phyloP scores from a whole-genome alignment of 768 basidiomycete species.

The Boletus rubescentipes region DNA sequence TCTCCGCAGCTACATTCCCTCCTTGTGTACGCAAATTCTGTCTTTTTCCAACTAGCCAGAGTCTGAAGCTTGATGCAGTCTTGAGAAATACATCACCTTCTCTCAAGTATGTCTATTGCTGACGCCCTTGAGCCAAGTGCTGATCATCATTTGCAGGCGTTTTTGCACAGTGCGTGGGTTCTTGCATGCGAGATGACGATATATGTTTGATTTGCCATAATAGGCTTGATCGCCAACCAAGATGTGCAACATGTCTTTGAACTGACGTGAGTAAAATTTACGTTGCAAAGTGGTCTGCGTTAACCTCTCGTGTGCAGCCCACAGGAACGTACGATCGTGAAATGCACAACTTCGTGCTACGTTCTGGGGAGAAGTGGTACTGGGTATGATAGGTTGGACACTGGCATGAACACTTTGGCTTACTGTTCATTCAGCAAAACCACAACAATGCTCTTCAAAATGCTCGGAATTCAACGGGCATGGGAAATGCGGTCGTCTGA shows the following conservation, averaged over 20 bases:
- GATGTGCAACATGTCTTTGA: constrained; percentile 30
- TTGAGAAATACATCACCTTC: constrained; percentile 32
- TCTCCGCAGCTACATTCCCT: constrained; percentile 51
- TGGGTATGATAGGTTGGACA: constrained; percentile 42
- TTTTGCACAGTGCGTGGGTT: constrained; percentile 19
- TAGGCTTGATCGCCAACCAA: constrained; percentile 25
- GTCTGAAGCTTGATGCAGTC: constrained; percentile 42
- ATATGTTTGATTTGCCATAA: neutral
- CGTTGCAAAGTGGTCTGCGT: constrained; percentile 12
- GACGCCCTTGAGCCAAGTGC: constrained; percentile 37
- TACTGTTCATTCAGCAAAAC: constrained; percentile 51
- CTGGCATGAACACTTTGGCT: neutral
- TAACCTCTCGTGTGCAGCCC: constrained; percentile 27
- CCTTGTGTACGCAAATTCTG: constrained; percentile 46
- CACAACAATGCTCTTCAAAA: constrained; percentile 75
- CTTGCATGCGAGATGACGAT: neutral
- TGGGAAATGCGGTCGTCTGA: constrained; percentile 37
- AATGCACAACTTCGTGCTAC: constrained; percentile 59
- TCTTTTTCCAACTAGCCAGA: constrained; percentile 1
- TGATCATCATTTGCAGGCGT: constrained; percentile 20
- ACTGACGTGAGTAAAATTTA: constrained; percentile 18
- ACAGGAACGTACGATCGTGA: constrained; percentile 55
- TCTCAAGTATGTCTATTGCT: constrained; percentile 21
- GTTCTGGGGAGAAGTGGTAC: constrained; percentile 74
- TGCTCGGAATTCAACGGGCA: constrained; percentile 63